Evolutionary conservation across 345 rosid species (phyloP).

Genomic region (Abelmoschus esculentus): DNA sequence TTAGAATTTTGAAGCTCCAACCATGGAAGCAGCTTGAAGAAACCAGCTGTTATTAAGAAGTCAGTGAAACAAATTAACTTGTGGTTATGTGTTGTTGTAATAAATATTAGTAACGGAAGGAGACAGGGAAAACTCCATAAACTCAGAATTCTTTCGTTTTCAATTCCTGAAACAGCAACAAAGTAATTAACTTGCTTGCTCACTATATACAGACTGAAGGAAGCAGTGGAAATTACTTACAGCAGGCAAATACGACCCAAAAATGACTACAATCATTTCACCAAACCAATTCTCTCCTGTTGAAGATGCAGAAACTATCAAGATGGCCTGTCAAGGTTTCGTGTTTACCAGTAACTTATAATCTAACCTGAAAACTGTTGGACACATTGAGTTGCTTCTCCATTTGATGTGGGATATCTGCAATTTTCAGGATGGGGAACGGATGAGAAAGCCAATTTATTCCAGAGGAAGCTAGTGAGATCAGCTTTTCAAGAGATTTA

Average conservation of each 20-base stretch:
- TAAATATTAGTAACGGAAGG: not conserved
- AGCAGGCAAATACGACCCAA: not conserved
- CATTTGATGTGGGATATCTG: not conserved
- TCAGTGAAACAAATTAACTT: too few relatives aligned
- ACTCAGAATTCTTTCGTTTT: not conserved
- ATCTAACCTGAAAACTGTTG: not conserved
- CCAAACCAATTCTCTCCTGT: conserved; percentile 52
- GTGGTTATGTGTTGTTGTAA: not conserved
- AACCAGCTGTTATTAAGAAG: too few relatives aligned
- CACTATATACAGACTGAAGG: conserved; percentile 1
- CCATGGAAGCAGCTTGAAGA: too few relatives aligned
- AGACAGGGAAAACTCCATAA: not conserved
- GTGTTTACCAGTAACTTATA: not conserved
- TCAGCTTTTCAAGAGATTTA: conserved; percentile 55
- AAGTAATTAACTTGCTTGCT: not conserved
- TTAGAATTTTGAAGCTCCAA: too few relatives aligned
- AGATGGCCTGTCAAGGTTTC: conserved; percentile 48
- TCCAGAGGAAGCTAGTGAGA: conserved; percentile 62
- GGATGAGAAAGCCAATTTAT: conserved; percentile 50
- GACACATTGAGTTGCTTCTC: not conserved
- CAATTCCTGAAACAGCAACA: not conserved
- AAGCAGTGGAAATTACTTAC: not conserved
- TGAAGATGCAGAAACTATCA: conserved; percentile 67
- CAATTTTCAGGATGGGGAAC: conserved; percentile 60
- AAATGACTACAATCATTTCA: conserved; percentile 47